These are phyloP conservation scores for Cinnamomum micranthum DNA, from an alignment of 164 flowering plant species.

Conservation along the genomic window DNA sequence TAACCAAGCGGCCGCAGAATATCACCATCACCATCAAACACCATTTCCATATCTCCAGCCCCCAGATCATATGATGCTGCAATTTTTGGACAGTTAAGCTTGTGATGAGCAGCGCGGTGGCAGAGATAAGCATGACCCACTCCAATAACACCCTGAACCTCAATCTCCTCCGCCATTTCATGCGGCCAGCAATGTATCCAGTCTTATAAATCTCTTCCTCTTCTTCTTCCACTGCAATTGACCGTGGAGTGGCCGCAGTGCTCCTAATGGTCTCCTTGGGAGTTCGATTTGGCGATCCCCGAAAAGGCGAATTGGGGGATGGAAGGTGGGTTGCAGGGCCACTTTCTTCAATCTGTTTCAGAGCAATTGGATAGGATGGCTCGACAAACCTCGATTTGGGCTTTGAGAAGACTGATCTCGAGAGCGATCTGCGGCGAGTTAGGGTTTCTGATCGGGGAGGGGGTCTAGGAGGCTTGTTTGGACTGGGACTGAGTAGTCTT, in stretches of 20 bases:
- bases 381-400: conserved; percentile 47
- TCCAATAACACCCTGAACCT: conserved; percentile 34
- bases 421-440: conserved; percentile 17
- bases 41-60: conserved; percentile 78
- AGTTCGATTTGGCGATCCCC: conserved; percentile 18
- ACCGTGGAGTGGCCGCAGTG: conserved; percentile 31
- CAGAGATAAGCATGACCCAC: conserved; percentile 38
- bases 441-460: conserved; percentile 17
- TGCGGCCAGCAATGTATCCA: conserved; percentile 13
- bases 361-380: conserved; percentile 19
- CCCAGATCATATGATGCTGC: conserved; percentile 35
- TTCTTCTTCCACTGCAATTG: conserved; percentile 30
- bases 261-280: conserved; percentile 26
- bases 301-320: conserved; percentile 14
- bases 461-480: conserved; percentile 34
- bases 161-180: conserved; percentile 31
- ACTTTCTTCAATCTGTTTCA: conserved; percentile 13
- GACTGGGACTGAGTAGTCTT: conserved; percentile 18
- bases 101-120: conserved; percentile 34
- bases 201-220: conserved; percentile 56
- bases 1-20: conserved; percentile 57
- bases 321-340: not conserved
- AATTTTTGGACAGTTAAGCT: conserved; percentile 41
- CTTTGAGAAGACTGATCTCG: conserved; percentile 30
- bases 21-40: conserved; percentile 56